Percentiles rank a stretch among this genome's conserved stretches.
These are phyloP conservation scores for Saccharomycopsis malanga DNA, from an alignment of 805 yeast species.

Conservation along the genomic window DNA sequence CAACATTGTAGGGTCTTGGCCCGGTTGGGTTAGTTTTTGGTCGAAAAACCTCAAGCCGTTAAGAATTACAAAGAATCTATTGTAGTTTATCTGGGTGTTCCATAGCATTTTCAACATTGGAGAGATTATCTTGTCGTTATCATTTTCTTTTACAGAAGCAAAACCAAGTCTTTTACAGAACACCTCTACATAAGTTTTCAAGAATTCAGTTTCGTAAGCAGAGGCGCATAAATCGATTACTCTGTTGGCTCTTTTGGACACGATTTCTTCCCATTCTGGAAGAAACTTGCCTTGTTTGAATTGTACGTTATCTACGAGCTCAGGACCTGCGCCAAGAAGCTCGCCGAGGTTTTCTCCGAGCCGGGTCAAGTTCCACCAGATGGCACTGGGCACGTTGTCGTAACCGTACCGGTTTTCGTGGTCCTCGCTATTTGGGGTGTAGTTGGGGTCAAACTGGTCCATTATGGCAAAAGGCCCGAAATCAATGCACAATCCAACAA, in stretches of 20 bases:
- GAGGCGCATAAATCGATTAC: constrained; percentile 59
- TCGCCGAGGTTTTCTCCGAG: constrained; percentile 81
- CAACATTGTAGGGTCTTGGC: not conserved
- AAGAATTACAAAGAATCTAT: constrained; percentile 63
- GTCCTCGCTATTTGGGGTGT: constrained; percentile 90
- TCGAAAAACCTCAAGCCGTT: constrained; percentile 42
- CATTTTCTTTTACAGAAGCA: constrained; percentile 33
- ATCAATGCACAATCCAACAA: constrained; percentile 83
- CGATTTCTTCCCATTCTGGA: constrained; percentile 39
- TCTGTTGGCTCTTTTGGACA: constrained; percentile 55
- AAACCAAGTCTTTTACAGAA: constrained; percentile 70
- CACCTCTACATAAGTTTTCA: constrained; percentile 46
- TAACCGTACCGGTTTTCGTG: constrained; percentile 62
- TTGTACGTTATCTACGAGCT: constrained; percentile 37
- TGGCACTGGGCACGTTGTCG: constrained; percentile 74
- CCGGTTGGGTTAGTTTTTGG: constrained; percentile 17
- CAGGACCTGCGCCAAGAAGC: constrained; percentile 65
- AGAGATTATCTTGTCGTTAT: constrained; percentile 39
- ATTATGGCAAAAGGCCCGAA: constrained; percentile 92
- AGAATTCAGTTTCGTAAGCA: constrained; percentile 56
- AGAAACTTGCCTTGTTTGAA: constrained; percentile 37
- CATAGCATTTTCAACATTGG: constrained; percentile 57
- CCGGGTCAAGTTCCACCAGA: constrained; percentile 90
- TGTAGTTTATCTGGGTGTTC: constrained; percentile 66
- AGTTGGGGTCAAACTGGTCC: constrained; percentile 76